Conservation (phyloP, 2,329 filamentous ascomycete species). For the Penicillium verrucosum region DNA sequence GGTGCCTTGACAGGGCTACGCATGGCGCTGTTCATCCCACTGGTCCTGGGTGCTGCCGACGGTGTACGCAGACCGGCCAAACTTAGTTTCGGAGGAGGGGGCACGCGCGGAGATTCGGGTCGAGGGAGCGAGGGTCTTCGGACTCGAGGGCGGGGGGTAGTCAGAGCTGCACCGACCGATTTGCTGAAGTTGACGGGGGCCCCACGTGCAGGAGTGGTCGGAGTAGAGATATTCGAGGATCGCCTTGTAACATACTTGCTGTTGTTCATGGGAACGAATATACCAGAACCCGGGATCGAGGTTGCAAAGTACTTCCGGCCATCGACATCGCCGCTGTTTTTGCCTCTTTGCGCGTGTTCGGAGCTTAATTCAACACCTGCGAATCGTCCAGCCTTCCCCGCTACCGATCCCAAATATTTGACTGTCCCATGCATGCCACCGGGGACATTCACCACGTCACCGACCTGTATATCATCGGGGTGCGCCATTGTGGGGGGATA, state of each 20-base stretch:
- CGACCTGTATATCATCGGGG: conserved; percentile 61
- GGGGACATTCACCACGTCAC: conserved; percentile 85
- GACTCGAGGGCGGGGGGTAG: conserved; percentile 64
- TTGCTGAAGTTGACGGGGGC: conserved; percentile 80
- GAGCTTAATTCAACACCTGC: conserved; percentile 83
- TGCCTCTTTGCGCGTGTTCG: conserved; percentile 78
- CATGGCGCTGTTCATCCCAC: conserved; percentile 44
- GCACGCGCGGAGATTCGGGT: conserved; percentile 75
- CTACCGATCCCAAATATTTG: conserved; percentile 81
- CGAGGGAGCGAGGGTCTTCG: conserved; percentile 74
- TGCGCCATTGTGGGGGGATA: conserved; percentile 32
- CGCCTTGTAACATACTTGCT: conserved; percentile 62
- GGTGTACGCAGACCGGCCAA: conserved; percentile 55
- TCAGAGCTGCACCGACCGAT: conserved; percentile 72
- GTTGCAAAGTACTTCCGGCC: conserved; percentile 81
- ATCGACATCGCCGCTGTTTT: conserved; percentile 95
- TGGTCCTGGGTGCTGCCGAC: conserved; percentile 44
- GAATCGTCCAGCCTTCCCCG: conserved; percentile 86
- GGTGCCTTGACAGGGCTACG: conserved; percentile 41
- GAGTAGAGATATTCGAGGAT: conserved; percentile 55
- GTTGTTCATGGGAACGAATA: conserved; percentile 86
- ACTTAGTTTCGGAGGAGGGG: conserved; percentile 54
- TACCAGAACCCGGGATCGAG: conserved; percentile 73
- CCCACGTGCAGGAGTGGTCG: conserved; percentile 64
- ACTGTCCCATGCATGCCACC: conserved; percentile 89